A percentile compares a stretch with the other conserved stretches of the same genome.
These are phyloP conservation scores for Carex myosuroides DNA, from an alignment of 176 grass and related monocot species.

Conservation along the genomic window DNA sequence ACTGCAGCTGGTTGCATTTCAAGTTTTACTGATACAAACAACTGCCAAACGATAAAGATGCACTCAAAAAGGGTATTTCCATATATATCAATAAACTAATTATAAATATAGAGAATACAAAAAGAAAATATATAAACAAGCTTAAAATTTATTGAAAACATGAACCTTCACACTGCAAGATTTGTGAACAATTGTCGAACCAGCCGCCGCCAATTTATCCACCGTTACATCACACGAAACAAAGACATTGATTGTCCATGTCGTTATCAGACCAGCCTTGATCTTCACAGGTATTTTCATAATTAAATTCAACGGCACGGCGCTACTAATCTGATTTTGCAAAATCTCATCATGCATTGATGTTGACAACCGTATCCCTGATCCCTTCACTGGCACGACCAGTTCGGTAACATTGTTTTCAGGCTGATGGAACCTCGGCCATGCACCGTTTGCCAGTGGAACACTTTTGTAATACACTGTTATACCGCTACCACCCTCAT, in stretches of 20 bases:
- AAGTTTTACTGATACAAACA: constrained; percentile 21
- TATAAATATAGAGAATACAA: background rate
- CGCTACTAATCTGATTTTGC: constrained; percentile 31
- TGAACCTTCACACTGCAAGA: constrained; percentile 41
- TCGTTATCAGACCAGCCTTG: constrained; percentile 36
- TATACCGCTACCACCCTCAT: constrained; percentile 24
- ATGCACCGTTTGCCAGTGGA: constrained; percentile 31
- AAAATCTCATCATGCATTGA: constrained; percentile 30
- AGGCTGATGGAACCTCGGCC: constrained; percentile 54
- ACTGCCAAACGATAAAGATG: constrained; percentile 11
- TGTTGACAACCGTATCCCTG: constrained; percentile 37
- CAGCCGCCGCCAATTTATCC: constrained; percentile 35
- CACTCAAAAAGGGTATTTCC: background rate
- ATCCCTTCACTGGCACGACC: constrained; percentile 28
- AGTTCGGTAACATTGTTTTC: constrained; percentile 50
- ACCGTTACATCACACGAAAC: constrained; percentile 41
- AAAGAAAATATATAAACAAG: background rate
- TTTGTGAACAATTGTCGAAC: constrained; percentile 35
- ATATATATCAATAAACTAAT: constrained; percentile 5
- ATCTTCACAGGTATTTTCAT: constrained; percentile 48
- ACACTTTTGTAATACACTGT: constrained; percentile 35
- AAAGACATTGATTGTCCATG: constrained; percentile 44
- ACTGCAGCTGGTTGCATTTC: constrained; percentile 2
- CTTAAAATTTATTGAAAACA: constrained; percentile 26
- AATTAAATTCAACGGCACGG: constrained; percentile 48